Conservation (phyloP, 2,329 filamentous ascomycete genomes). For the Alternaria sp. region DNA sequence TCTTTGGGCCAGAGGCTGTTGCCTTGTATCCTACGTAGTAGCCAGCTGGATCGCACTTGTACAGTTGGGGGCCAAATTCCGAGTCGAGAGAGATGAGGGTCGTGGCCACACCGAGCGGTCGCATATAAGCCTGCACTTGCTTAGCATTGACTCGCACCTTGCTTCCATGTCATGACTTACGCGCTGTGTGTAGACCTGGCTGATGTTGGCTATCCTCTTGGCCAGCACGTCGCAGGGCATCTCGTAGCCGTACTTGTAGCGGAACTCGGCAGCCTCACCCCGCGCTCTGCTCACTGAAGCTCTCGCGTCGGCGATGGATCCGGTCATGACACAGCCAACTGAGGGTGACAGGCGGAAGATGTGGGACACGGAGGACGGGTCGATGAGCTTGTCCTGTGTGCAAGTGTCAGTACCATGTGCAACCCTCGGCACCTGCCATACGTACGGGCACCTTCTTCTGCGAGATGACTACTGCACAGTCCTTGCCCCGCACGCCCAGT, state of each 20-base stretch:
- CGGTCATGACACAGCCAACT: slow-evolving; percentile 97
- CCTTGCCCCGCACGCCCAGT: slow-evolving; percentile 92
- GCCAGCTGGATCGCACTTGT: slow-evolving; percentile 97
- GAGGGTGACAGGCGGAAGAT: slow-evolving; percentile 97
- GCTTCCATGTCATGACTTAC: slow-evolving; percentile 61
- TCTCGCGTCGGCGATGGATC: slow-evolving; percentile 95
- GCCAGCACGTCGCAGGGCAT: slow-evolving; percentile 98
- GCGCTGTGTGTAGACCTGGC: slow-evolving; percentile 97
- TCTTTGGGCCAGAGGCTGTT: slow-evolving; percentile 95
- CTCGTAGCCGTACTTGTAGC: slow-evolving; percentile 99
- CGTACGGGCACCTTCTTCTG: slow-evolving; percentile 99
- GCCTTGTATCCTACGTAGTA: slow-evolving; percentile 99
- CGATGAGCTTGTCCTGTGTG: slow-evolving; percentile 94
- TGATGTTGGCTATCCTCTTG: slow-evolving; percentile 98
- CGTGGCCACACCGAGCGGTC: slow-evolving; percentile 92
- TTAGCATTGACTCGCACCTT: slow-evolving; percentile 38
- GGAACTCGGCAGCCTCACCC: slow-evolving; percentile 96
- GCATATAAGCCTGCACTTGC: slow-evolving; percentile 84
- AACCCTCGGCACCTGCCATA: slow-evolving; percentile 29
- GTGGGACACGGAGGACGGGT: slow-evolving; percentile 95
- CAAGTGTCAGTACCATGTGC: slow-evolving; percentile 19
- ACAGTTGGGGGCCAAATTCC: slow-evolving; percentile 91
- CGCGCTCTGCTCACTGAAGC: slow-evolving; percentile 92
- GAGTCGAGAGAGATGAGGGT: slow-evolving; percentile 94
- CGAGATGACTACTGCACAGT: slow-evolving; percentile 95